These are phyloP conservation scores for Fallopia convolvulus DNA, from an alignment of 148 eudicot genomes.

Conservation along the genomic window DNA sequence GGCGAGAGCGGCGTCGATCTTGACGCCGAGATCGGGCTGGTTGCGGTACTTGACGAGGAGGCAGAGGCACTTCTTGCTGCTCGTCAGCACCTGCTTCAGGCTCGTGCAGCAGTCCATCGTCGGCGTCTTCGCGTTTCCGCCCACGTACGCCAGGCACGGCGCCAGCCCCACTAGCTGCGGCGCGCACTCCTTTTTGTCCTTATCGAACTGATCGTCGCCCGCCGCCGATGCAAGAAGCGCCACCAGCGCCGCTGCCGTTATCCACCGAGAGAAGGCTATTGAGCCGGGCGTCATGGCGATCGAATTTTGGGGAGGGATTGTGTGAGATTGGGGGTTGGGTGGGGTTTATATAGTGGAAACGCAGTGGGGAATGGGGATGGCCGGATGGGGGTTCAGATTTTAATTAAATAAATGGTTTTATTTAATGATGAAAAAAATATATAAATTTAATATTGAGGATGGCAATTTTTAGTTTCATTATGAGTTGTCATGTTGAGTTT, in stretches of 20 bases:
- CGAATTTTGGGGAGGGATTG: background rate
- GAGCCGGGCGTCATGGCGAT: background rate
- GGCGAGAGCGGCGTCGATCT: slow-evolving; percentile 66
- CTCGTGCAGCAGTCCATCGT: slow-evolving; percentile 57
- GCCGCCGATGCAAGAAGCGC: background rate
- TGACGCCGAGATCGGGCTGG: slow-evolving; percentile 67
- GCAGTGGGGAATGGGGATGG: too few relatives aligned
- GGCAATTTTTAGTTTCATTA: too few relatives aligned
- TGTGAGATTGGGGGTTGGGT: too few relatives aligned
- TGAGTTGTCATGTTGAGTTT: too few relatives aligned
- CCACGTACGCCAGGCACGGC: slow-evolving; percentile 54
- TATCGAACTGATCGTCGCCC: slow-evolving; percentile 12
- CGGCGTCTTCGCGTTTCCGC: slow-evolving; percentile 44
- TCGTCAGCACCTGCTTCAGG: slow-evolving; percentile 39
- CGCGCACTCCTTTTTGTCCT: slow-evolving; percentile 53
- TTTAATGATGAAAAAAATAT: too few relatives aligned
- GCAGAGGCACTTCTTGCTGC: slow-evolving; percentile 61
- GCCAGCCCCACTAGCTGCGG: slow-evolving; percentile 39
- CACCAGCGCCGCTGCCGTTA: background rate
- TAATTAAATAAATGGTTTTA: too few relatives aligned
- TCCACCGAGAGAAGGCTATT: background rate
- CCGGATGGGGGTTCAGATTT: too few relatives aligned
- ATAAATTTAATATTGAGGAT: too few relatives aligned
- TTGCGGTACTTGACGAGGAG: slow-evolving; percentile 58
- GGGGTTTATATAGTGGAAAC: too few relatives aligned